Evolutionary conservation across 78 protist species (phyloP).

Genomic region (Tieghemostelium lacteum): DNA sequence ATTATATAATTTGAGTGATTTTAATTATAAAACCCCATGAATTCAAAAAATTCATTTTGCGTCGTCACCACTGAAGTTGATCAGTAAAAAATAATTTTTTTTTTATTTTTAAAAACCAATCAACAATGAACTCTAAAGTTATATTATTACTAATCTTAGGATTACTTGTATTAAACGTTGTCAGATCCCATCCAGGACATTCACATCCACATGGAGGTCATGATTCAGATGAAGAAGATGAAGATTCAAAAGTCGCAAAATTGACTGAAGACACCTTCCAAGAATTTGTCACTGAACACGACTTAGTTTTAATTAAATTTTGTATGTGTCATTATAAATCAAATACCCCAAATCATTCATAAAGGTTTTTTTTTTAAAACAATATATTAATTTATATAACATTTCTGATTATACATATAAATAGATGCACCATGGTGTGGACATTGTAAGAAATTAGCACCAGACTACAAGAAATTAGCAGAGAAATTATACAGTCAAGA

Average conservation of each 20-base stretch:
- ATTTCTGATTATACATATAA: too few relatives aligned
- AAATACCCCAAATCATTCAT: background rate
- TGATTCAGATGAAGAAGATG: slow-evolving; percentile 29
- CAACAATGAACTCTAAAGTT: too few relatives aligned
- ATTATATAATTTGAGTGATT: too few relatives aligned
- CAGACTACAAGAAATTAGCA: slow-evolving; percentile 84
- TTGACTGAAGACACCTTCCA: slow-evolving; percentile 7
- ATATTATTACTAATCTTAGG: too few relatives aligned
- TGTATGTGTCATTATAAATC: slow-evolving; percentile 6
- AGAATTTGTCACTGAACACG: slow-evolving; percentile 24
- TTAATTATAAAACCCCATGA: too few relatives aligned
- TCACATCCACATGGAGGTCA: slow-evolving; percentile 8
- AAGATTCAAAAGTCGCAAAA: slow-evolving; percentile 6
- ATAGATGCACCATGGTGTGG: slow-evolving; percentile 90
- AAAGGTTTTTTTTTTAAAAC: background rate
- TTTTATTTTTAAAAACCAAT: too few relatives aligned
- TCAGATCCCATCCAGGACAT: slow-evolving; percentile 27
- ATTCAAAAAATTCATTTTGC: too few relatives aligned
- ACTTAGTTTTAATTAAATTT: slow-evolving; percentile 37
- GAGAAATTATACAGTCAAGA: slow-evolving; percentile 1
- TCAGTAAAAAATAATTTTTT: too few relatives aligned
- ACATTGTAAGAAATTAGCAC: slow-evolving; percentile 91
- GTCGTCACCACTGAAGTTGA: too few relatives aligned
- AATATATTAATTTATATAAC: background rate
- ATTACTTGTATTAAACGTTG: too few relatives aligned